phyloP scores from a whole-genome alignment of 345 rosid genomes.

The Citropsis articulata region DNA sequence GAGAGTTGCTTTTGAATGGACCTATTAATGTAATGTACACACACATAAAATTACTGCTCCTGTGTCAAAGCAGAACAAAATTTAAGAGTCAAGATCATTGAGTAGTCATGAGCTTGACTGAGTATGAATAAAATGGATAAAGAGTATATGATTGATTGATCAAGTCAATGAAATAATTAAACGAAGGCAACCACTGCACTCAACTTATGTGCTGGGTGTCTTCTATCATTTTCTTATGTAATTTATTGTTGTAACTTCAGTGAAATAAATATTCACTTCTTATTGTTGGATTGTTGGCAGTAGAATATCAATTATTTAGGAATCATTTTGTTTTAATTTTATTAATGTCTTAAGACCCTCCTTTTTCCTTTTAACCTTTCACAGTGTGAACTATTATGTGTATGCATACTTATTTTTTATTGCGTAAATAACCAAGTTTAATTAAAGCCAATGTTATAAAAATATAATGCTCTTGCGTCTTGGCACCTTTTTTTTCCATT shows the following conservation, averaged over 20 bases:
- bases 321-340: neutral
- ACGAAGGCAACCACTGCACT: conserved; percentile 33
- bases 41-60: conserved; percentile 32
- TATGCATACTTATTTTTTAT: too few relatives aligned
- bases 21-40: conserved; percentile 13
- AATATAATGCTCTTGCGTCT: too few relatives aligned
- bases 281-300: neutral
- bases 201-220: conserved; percentile 41
- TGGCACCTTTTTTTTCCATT: too few relatives aligned
- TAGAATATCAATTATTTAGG: neutral
- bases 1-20: conserved; percentile 33
- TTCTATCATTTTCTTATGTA: conserved; percentile 17
- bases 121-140: neutral
- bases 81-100: conserved; percentile 8
- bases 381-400: too few relatives aligned
- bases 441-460: too few relatives aligned
- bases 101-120: neutral
- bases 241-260: conserved; percentile 7
- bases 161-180: conserved; percentile 34
- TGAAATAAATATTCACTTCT: conserved; percentile 15
- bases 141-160: conserved; percentile 37
- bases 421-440: too few relatives aligned
- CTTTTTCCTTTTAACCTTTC: neutral
- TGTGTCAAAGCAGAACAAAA: neutral
- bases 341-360: neutral